phyloP scores from a whole-genome alignment of 2,329 filamentous ascomycete species.

The Epichloe scottii region DNA sequence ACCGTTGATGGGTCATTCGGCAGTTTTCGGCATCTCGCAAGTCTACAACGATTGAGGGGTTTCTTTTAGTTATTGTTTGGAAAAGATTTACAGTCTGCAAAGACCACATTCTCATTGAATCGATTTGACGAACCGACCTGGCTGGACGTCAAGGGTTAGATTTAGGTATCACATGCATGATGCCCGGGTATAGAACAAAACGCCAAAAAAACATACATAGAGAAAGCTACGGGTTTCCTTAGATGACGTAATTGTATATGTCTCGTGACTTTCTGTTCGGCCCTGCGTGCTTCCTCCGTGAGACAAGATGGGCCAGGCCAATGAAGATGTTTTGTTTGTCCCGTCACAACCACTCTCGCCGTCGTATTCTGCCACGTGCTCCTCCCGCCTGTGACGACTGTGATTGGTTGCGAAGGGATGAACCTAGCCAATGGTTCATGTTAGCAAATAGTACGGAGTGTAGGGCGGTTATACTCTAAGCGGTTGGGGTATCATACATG shows the following conservation, averaged over 20 bases:
- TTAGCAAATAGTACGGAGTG: too few species aligned
- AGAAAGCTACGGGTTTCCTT: too few species aligned
- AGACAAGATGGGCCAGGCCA: background rate
- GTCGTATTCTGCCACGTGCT: too few species aligned
- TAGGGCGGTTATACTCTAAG: too few species aligned
- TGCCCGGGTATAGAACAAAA: background rate
- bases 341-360: too few species aligned
- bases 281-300: background rate
- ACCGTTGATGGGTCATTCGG: background rate
- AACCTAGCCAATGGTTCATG: too few species aligned
- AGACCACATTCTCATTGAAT: background rate
- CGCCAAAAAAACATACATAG: background rate
- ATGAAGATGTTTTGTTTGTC: too few species aligned
- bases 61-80: background rate
- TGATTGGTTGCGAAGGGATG: too few species aligned
- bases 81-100: constrained; percentile 2
- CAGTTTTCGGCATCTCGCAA: background rate
- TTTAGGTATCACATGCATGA: background rate
- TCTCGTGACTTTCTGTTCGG: background rate
- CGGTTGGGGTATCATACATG: too few species aligned
- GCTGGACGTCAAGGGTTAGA: background rate
- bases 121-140: background rate
- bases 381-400: too few species aligned
- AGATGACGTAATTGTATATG: too few species aligned
- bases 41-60: background rate